Percentiles rank a stretch among this genome's conserved stretches.
phyloP scores from a whole-genome alignment of 2,329 filamentous ascomycete species.

The Dothideomycetes sp. region DNA sequence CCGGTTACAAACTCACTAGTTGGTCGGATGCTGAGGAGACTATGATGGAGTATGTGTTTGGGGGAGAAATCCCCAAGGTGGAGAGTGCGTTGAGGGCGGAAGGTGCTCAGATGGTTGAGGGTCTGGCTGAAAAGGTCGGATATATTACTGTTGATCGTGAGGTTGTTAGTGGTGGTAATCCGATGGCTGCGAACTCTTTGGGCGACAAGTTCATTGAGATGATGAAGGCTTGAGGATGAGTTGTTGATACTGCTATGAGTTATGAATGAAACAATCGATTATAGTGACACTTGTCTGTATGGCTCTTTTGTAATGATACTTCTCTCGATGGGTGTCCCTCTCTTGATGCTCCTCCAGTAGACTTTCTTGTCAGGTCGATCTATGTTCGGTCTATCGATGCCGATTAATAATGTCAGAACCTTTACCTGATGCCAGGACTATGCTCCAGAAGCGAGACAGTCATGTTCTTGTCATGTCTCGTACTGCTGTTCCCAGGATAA shows the following conservation, averaged over 20 bases:
- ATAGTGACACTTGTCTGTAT: too few species aligned
- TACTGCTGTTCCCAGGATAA: too few species aligned
- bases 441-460: too few species aligned
- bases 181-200: conserved; percentile 26
- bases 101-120: conserved; percentile 38
- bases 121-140: conserved; percentile 31
- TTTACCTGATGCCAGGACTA: too few species aligned
- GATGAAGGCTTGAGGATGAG: conserved; percentile 16
- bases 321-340: too few species aligned
- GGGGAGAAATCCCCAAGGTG: conserved; percentile 37
- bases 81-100: conserved; percentile 30
- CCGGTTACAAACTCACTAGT: conserved; percentile 37
- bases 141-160: conserved; percentile 37
- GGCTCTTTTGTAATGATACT: too few species aligned
- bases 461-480: too few species aligned
- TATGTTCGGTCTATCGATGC: too few species aligned
- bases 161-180: conserved; percentile 27
- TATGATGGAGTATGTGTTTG: conserved; percentile 36
- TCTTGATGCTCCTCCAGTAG: too few species aligned
- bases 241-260: not conserved
- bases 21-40: conserved; percentile 40
- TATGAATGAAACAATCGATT: too few species aligned
- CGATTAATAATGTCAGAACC: too few species aligned
- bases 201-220: conserved; percentile 28
- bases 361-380: too few species aligned